Evolutionary conservation across 176 grass and related monocot genomes (phyloP), one percentile per base, ranked within the genome.

Genomic region (Saccharum officinarum): DNA sequence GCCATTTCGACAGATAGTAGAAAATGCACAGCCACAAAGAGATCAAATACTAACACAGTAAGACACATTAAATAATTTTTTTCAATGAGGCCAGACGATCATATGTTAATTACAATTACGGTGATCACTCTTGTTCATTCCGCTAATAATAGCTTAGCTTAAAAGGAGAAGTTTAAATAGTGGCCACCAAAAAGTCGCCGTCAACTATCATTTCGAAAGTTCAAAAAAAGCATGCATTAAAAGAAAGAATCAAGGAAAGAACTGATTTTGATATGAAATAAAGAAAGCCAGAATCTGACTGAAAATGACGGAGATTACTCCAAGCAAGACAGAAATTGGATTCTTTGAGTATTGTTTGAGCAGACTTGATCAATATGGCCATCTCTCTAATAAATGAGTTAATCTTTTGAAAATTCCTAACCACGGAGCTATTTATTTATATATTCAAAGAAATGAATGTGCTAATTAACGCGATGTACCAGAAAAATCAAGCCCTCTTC

Each of bases 161-260:
- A 60, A 60, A 60, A 60, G 55, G 22, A n/a, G 55, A 23, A 10
- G 17, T n/a, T 23, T 20, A 57, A 57, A n/a, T 60, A 60, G 8
- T 61, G 22, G 57, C 0, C 6, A 22, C 20, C 22, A 9, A 23
- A 59, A n/a, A 36, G 34, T 36, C 6, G 34, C 4, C 6, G 20
- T 59, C 55, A 60, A 10, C 6, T 23, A 60, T 60, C 55, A 60
- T 10, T 60, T 60, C 55, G 6, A 60, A 42, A 71, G 68, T 42
- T 73, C 11, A 42, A 46, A 45, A 71, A 42, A 44, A 26, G 1
- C 39, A 45, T 72, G 6, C 11, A 8, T n/a, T 12, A 17, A 28
- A 69, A 73, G n/a, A 72, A 72, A 73, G n/a, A 28, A 46, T 73
- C n/a, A 73, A 15, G 22, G 12, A 72, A 73, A 28, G 70, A 31